Conservation (phyloP, 2,329 filamentous ascomycete genomes). For the Calonectria ilicicola region DNA sequence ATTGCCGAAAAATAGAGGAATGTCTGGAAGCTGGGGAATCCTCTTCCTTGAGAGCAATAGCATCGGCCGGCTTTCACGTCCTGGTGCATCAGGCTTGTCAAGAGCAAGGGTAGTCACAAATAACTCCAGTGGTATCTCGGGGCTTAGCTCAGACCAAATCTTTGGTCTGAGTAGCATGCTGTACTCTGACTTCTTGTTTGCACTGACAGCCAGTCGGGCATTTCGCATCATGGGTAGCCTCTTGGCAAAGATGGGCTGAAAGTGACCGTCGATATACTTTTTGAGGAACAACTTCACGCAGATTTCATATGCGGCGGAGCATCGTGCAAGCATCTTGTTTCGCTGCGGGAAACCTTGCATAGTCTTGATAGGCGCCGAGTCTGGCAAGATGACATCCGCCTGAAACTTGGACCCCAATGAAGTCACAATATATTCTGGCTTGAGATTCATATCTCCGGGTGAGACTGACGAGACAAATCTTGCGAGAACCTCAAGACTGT, state of each 20-base stretch:
- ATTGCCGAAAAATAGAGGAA: constrained; percentile 79
- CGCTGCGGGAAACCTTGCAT: constrained; percentile 71
- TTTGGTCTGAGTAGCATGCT: constrained; percentile 82
- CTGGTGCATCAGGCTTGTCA: constrained; percentile 65
- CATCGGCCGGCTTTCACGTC: constrained; percentile 71
- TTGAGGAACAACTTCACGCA: constrained; percentile 77
- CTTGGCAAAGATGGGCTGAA: constrained; percentile 80
- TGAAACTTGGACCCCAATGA: constrained; percentile 70
- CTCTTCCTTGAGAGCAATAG: constrained; percentile 76
- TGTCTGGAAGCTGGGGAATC: constrained; percentile 74
- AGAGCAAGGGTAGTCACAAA: constrained; percentile 74
- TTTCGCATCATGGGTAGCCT: constrained; percentile 86
- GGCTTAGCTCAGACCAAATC: constrained; percentile 71
- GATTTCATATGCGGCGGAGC: constrained; percentile 87
- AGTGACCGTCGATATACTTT: constrained; percentile 77
- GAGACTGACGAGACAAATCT: constrained; percentile 78
- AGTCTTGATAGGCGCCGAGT: constrained; percentile 76
- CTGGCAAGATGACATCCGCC: constrained; percentile 84
- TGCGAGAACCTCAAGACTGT: constrained; percentile 77
- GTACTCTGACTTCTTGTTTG: constrained; percentile 81
- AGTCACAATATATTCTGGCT: constrained; percentile 72
- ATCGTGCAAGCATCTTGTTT: constrained; percentile 84
- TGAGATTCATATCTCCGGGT: constrained; percentile 45
- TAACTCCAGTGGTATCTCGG: constrained; percentile 60
- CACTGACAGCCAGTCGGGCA: constrained; percentile 83